These are phyloP conservation scores for Aspergillus intermedius DNA, from an alignment of 2,329 filamentous ascomycete genomes.

Conservation along the genomic window DNA sequence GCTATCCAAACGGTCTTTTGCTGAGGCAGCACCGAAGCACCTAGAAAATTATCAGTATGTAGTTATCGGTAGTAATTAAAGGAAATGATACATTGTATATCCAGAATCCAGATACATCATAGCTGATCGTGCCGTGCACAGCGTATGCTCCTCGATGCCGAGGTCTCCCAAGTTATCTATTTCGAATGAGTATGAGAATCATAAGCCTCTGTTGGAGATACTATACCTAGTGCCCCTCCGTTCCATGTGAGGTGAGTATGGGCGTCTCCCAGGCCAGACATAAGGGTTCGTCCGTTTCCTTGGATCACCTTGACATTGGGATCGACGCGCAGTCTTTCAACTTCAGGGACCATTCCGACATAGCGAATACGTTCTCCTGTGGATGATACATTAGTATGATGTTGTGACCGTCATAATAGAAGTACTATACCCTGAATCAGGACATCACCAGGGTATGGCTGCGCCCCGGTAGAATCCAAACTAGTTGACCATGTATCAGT, in stretches of 20 bases:
- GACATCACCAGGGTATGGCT: conserved; percentile 36
- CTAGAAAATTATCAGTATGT: conserved; percentile 6
- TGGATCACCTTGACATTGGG: conserved; percentile 32
- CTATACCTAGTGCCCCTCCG: conserved; percentile 30
- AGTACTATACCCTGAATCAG: conserved; percentile 28
- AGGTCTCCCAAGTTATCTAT: conserved; percentile 34
- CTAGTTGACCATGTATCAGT: conserved; percentile 21
- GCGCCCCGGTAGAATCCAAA: conserved; percentile 33
- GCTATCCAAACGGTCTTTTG: conserved; percentile 41
- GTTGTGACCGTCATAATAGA: not conserved
- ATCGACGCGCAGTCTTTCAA: conserved; percentile 21
- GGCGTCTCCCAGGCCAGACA: conserved; percentile 45
- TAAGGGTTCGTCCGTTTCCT: conserved; percentile 41
- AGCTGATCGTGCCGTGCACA: conserved; percentile 40
- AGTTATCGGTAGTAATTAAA: too few relatives aligned
- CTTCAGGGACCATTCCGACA: conserved; percentile 29
- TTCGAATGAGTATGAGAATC: too few relatives aligned
- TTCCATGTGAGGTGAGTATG: conserved; percentile 49
- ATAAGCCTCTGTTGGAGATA: not conserved
- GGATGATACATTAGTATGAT: not conserved
- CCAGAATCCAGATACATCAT: conserved; percentile 44
- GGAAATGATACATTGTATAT: conserved; percentile 30
- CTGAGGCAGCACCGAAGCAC: conserved; percentile 44
- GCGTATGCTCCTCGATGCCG: conserved; percentile 43
- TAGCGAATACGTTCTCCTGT: conserved; percentile 21